Conservation (phyloP, 139 green algal species). For the Closterium sp. region DNA sequence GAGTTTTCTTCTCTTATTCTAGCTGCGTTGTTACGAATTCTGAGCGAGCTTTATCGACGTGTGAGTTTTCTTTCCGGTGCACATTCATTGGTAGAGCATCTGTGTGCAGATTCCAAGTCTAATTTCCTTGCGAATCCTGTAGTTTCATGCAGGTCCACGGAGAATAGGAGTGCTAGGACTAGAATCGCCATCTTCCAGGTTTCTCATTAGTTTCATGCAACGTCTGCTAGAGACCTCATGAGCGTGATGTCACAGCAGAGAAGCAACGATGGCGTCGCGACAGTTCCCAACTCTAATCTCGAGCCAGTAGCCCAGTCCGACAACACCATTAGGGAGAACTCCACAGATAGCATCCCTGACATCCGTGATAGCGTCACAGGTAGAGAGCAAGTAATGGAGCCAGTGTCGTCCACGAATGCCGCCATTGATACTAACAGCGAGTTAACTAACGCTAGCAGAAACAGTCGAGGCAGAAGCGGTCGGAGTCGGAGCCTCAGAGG, state of each 20-base stretch:
- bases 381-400: not conserved
- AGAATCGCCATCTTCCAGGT: not conserved
- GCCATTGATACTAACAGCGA: not conserved
- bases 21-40: not conserved
- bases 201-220: not conserved
- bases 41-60: too few relatives aligned
- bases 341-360: not conserved
- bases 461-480: not conserved
- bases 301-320: not conserved
- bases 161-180: not conserved
- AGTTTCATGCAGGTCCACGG: not conserved
- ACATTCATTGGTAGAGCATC: too few relatives aligned
- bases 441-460: not conserved
- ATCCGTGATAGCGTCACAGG: not conserved
- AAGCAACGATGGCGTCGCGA: not conserved
- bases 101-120: not conserved
- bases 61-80: too few relatives aligned
- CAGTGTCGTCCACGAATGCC: not conserved
- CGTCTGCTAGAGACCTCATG: not conserved
- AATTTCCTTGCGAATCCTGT: not conserved
- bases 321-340: not conserved
- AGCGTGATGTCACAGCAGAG: not conserved
- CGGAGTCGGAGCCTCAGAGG: not conserved
- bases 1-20: not conserved
- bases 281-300: not conserved